Evolutionary conservation across 106 monocot species (phyloP).

Genomic region (Allium cepa): DNA sequence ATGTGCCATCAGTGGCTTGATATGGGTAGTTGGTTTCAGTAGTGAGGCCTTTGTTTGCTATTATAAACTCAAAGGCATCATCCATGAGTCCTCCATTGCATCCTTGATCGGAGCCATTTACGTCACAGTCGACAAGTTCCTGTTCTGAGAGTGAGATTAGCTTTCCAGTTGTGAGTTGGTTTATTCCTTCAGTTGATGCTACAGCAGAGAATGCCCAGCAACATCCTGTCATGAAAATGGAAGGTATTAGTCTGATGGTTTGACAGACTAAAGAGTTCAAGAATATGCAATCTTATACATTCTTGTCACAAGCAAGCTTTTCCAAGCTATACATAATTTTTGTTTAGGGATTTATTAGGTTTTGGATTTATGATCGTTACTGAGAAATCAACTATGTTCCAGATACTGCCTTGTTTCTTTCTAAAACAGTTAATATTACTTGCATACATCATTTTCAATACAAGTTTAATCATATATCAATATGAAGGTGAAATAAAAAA

Average conservation of each 20-base stretch:
- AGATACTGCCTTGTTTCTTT: not conserved
- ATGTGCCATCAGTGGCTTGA: not conserved
- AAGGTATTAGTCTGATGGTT: not conserved
- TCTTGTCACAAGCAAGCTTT: not conserved
- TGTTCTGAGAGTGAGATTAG: constrained; percentile 12
- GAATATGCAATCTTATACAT: not conserved
- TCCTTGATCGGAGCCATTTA: not conserved
- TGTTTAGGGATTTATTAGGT: not conserved
- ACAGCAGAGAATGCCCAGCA: constrained; percentile 16
- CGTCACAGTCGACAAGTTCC: constrained; percentile 14
- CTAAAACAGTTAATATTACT: not conserved
- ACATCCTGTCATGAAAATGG: not conserved
- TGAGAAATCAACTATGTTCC: no score
- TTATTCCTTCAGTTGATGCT: constrained; percentile 9
- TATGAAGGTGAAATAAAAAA: not conserved
- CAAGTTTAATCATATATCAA: not conserved
- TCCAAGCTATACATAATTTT: not conserved
- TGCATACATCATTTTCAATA: not conserved
- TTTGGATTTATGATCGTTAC: no score
- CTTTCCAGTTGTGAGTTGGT: constrained; percentile 4
- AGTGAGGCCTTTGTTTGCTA: constrained; percentile 9
- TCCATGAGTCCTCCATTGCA: constrained; percentile 10
- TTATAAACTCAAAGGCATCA: constrained; percentile 10
- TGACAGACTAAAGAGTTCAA: not conserved
- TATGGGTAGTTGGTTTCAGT: constrained; percentile 10